These are phyloP conservation scores for Pleurotus pulmonarius DNA, from an alignment of 768 basidiomycete species.

Conservation along the genomic window DNA sequence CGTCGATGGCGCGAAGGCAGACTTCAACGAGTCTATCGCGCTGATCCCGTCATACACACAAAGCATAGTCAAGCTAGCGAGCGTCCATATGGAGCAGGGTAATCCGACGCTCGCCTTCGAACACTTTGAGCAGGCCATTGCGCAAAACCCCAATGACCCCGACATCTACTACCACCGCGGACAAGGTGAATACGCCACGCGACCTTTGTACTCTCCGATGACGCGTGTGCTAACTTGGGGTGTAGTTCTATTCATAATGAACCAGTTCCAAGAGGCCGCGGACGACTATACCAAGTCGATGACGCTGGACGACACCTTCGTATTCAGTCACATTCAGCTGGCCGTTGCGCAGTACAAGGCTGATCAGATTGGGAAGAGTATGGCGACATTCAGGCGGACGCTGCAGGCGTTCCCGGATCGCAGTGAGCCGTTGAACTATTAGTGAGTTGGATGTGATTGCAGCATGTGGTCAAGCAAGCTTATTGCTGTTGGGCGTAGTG, in stretches of 20 bases:
- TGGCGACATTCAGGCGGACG: constrained; percentile 87
- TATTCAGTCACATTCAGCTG: constrained; percentile 96
- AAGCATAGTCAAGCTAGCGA: constrained; percentile 93
- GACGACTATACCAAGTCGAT: constrained; percentile 89
- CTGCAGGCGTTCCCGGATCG: constrained; percentile 80
- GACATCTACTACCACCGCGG: constrained; percentile 99
- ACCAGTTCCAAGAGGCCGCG: constrained; percentile 81
- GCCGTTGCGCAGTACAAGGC: constrained; percentile 97
- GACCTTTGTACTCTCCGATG: neutral
- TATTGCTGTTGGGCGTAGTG: constrained; percentile 41
- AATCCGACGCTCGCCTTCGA: constrained; percentile 79
- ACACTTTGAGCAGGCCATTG: constrained; percentile 87
- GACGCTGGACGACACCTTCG: constrained; percentile 82
- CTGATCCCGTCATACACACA: constrained; percentile 74
- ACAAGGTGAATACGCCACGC: constrained; percentile 57
- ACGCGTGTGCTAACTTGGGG: neutral
- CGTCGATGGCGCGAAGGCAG: constrained; percentile 74
- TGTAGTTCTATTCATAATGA: constrained; percentile 91
- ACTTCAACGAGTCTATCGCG: constrained; percentile 73
- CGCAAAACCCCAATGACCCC: constrained; percentile 78
- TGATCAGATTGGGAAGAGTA: constrained; percentile 71
- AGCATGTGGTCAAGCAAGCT: neutral
- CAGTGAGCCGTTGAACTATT: constrained; percentile 93
- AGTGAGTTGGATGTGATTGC: constrained; percentile 46
- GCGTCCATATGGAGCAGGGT: constrained; percentile 95